Percentiles rank a stretch among this genome's conserved stretches.
phyloP scores from a whole-genome alignment of 768 basidiomycete species.

The Pulveroboletus sp. region DNA sequence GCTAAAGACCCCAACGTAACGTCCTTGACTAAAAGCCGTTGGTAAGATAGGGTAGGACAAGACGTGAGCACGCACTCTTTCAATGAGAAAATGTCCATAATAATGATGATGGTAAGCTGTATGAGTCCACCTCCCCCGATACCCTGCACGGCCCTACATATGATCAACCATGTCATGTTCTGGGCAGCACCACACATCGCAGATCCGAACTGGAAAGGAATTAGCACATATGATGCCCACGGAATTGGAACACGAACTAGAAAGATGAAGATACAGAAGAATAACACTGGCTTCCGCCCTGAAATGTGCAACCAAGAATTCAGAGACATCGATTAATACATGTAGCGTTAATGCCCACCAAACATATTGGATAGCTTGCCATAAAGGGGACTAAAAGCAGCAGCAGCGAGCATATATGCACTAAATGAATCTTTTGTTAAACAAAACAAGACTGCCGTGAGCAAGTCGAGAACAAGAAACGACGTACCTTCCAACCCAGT shows the following conservation, averaged over 20 bases:
- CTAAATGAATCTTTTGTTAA: constrained; percentile 36
- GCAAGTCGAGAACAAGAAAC: background rate
- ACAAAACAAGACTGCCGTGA: no score
- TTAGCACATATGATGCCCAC: background rate
- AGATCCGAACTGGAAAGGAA: constrained; percentile 55
- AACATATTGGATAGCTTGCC: constrained; percentile 71
- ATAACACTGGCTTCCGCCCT: constrained; percentile 73
- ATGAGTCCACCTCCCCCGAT: constrained; percentile 79
- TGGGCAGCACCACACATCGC: constrained; percentile 81
- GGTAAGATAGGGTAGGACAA: background rate
- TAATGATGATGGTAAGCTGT: constrained; percentile 71
- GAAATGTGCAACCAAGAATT: background rate
- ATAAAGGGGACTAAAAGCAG: constrained; percentile 67
- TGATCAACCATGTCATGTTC: constrained; percentile 71
- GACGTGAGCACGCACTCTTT: constrained; percentile 50
- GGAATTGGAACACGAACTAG: constrained; percentile 41
- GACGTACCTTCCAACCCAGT: constrained; percentile 70
- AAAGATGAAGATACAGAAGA: constrained; percentile 62
- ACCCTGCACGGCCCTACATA: constrained; percentile 76
- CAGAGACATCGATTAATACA: background rate
- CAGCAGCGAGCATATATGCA: constrained; percentile 71
- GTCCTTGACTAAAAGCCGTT: constrained; percentile 54
- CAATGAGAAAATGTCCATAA: constrained; percentile 79
- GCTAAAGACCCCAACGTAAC: constrained; percentile 68
- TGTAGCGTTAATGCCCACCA: constrained; percentile 19